phyloP scores from a whole-genome alignment of 225 moss, liverwort and hornwort genomes.

The Neckera pumila region DNA sequence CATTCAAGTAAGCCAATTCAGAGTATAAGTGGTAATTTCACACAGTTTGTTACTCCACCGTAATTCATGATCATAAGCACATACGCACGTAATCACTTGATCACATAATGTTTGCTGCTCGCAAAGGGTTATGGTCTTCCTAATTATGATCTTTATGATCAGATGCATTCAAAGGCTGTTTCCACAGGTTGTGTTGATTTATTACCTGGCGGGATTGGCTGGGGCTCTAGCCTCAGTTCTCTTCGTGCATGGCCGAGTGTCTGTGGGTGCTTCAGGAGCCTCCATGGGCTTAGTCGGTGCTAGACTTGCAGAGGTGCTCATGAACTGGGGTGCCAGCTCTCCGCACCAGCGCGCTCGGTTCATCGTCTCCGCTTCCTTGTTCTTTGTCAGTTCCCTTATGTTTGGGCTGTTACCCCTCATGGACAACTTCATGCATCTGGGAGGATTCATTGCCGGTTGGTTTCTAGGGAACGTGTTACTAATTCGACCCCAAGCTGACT shows the following conservation, averaged over 20 bases:
- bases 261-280: conserved; percentile 82
- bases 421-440: conserved; percentile 79
- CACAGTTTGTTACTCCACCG: neutral
- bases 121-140: conserved; percentile 1
- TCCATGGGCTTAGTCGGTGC: conserved; percentile 76
- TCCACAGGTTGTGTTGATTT: conserved; percentile 50
- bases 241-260: conserved; percentile 54
- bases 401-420: conserved; percentile 76
- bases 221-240: conserved; percentile 66
- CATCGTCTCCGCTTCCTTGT: conserved; percentile 25
- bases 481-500: conserved; percentile 49
- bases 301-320: conserved; percentile 49
- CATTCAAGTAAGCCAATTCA: neutral
- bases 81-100: neutral
- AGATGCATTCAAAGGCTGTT: conserved; percentile 27
- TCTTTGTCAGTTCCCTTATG: conserved; percentile 26
- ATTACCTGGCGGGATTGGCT: conserved; percentile 58
- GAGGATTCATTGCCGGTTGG: conserved; percentile 47
- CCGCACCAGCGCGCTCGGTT: conserved; percentile 34
- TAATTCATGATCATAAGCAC: neutral
- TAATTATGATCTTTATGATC: conserved; percentile 11
- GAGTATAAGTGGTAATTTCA: neutral
- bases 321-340: conserved; percentile 55
- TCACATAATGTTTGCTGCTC: neutral
- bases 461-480: conserved; percentile 61